phyloP scores from a whole-genome alignment of 257 asterid species.

The Ehretia macrophylla region DNA sequence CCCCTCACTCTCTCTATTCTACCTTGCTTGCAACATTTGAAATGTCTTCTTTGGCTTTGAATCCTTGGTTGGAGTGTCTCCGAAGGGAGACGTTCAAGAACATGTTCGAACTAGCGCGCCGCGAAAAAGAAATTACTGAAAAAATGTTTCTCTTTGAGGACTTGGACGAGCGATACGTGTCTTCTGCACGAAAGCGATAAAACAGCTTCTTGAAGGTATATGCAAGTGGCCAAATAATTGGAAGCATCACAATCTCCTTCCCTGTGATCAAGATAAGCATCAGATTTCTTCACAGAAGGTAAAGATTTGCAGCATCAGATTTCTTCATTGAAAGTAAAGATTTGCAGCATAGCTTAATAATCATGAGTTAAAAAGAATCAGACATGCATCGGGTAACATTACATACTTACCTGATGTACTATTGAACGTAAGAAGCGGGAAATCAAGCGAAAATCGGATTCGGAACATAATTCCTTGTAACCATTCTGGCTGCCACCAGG shows the following conservation, averaged over 20 bases:
- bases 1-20: too few relatives aligned
- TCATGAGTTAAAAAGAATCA: background rate
- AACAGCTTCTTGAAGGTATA: too few relatives aligned
- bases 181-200: background rate
- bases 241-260: background rate
- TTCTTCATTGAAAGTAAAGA: background rate
- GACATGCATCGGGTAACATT: background rate
- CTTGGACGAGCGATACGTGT: background rate
- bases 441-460: constrained; percentile 29
- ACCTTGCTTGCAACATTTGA: background rate
- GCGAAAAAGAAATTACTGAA: background rate
- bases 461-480: constrained; percentile 38
- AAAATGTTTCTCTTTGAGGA: background rate
- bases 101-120: too few relatives aligned
- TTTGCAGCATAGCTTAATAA: background rate
- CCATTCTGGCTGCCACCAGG: constrained; percentile 54
- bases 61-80: background rate
- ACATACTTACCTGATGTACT: background rate
- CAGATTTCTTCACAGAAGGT: background rate
- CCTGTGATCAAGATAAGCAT: too few relatives aligned
- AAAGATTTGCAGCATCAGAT: background rate
- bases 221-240: background rate
- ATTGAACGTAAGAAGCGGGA: background rate
- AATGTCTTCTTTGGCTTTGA: background rate
- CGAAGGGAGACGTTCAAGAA: background rate